These are phyloP conservation scores for Aureobasidium namibiae DNA, from an alignment of 2,329 filamentous ascomycete species.

Conservation along the genomic window DNA sequence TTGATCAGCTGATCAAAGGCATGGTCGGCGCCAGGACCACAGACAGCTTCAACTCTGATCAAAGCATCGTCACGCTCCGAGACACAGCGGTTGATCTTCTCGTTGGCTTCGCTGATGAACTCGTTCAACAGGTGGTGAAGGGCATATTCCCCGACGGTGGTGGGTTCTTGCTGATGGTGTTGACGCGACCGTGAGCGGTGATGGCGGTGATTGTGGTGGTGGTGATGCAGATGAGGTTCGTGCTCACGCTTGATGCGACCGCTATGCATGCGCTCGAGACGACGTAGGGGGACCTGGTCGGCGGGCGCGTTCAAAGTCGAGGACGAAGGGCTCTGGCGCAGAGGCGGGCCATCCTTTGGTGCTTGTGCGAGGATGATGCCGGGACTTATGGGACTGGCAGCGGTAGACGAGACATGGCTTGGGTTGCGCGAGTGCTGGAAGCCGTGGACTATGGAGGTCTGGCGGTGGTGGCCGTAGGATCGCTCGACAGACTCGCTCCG, in stretches of 20 bases:
- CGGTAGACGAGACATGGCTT: constrained; percentile 70
- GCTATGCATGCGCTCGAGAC: constrained; percentile 40
- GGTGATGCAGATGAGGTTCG: constrained; percentile 63
- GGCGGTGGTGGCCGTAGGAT: constrained; percentile 80
- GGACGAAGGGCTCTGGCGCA: constrained; percentile 16
- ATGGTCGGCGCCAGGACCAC: constrained; percentile 78
- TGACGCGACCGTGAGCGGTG: constrained; percentile 63
- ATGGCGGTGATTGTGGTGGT: constrained; percentile 49
- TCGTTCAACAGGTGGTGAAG: constrained; percentile 94
- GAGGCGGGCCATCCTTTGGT: background rate
- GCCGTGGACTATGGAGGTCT: constrained; percentile 95
- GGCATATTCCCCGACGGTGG: constrained; percentile 96
- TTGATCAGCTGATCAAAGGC: constrained; percentile 90
- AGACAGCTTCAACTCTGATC: constrained; percentile 78
- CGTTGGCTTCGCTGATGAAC: constrained; percentile 93
- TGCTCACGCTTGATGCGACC: constrained; percentile 60
- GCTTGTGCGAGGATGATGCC: constrained; percentile 59
- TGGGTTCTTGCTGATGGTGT: constrained; percentile 63
- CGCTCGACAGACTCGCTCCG: constrained; percentile 38
- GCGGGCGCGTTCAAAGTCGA: constrained; percentile 11
- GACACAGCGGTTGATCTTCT: constrained; percentile 86
- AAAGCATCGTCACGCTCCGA: constrained; percentile 71
- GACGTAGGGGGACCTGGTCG: constrained; percentile 13
- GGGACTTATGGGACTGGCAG: constrained; percentile 74
- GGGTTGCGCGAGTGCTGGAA: constrained; percentile 87